Evolutionary conservation across 305 asterid genomes (phyloP).

Genomic region (Rubia balearica): DNA sequence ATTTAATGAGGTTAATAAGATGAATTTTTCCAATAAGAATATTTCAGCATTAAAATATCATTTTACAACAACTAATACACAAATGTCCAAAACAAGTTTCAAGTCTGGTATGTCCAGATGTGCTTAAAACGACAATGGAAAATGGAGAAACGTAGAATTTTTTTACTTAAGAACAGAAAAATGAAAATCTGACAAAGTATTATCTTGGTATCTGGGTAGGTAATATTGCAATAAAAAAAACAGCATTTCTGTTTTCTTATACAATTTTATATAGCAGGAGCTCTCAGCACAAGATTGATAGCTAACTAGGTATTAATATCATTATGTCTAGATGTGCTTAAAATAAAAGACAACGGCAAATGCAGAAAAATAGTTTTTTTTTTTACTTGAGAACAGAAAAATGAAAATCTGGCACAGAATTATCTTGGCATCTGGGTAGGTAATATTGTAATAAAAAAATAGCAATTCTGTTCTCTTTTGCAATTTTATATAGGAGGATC

Average conservation of each 20-base stretch:
- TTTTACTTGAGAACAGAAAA: not conserved
- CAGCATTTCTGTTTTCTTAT: not conserved
- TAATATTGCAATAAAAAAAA: not conserved
- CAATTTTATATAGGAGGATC: not conserved
- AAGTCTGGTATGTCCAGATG: not conserved
- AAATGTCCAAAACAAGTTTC: not conserved
- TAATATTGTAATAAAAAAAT: not conserved
- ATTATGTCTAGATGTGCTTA: not conserved
- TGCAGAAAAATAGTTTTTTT: not conserved
- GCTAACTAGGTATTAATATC: not conserved
- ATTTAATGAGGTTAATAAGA: slow-evolving; percentile 20
- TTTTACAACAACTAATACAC: not conserved
- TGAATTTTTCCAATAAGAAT: not conserved
- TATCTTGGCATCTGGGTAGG: not conserved
- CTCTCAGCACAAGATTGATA: not conserved
- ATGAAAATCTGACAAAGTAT: not conserved
- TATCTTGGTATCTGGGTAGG: not conserved
- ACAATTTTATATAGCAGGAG: not conserved
- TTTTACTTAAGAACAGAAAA: not conserved
- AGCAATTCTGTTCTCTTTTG: not conserved
- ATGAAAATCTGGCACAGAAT: not conserved
- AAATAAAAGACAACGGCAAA: not conserved
- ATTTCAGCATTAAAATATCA: not conserved
- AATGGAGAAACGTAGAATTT: not conserved
- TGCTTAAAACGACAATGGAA: not conserved